Conservation (phyloP, 768 basidiomycete genomes). For the Termitomyces heimii region DNA sequence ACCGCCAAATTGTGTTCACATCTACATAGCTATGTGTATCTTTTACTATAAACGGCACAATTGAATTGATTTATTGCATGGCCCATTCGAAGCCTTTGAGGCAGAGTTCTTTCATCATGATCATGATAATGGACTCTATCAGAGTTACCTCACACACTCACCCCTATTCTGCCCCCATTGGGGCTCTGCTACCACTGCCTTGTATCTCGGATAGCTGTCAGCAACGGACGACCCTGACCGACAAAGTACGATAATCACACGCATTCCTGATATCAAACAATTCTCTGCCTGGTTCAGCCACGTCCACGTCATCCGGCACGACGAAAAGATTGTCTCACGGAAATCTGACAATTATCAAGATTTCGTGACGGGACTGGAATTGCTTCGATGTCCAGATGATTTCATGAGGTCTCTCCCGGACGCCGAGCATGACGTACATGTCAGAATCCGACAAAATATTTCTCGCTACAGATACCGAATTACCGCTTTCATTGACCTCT, state of each 20-base stretch:
- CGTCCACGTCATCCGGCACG: background rate
- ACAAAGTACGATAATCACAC: background rate
- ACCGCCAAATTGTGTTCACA: background rate
- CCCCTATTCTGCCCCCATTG: too few species aligned
- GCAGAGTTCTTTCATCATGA: background rate
- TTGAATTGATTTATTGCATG: background rate
- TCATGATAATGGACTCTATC: background rate
- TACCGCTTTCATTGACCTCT: background rate
- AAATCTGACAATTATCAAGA: background rate
- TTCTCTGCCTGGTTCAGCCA: background rate
- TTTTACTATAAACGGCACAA: background rate
- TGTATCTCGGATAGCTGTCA: too few species aligned
- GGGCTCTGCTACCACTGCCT: too few species aligned
- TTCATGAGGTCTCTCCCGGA: background rate
- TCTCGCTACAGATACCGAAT: background rate
- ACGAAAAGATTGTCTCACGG: background rate
- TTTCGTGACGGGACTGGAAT: background rate
- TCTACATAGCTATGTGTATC: background rate
- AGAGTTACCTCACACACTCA: background rate
- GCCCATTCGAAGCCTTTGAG: background rate
- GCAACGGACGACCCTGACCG: background rate
- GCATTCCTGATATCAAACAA: background rate
- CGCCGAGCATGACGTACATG: background rate
- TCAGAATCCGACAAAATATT: background rate
- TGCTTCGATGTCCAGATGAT: background rate